Conservation (phyloP, 2,329 filamentous ascomycete species). For the Penicillium palitans region DNA sequence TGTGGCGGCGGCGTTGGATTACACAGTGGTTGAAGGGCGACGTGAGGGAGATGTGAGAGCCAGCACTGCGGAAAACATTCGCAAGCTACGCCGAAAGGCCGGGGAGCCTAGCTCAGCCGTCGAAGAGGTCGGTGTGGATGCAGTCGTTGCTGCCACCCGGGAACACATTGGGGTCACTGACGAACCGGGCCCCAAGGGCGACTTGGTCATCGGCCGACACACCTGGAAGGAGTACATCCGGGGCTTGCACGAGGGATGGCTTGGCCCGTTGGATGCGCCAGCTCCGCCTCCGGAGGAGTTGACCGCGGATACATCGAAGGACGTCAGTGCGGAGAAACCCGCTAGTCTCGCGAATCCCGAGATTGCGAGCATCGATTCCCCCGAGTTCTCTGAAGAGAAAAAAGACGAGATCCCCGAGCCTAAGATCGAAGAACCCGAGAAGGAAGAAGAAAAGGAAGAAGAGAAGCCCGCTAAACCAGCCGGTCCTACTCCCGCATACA, state of each 20-base stretch:
- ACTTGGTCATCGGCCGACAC: slow-evolving; percentile 85
- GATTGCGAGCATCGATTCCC: slow-evolving; percentile 6
- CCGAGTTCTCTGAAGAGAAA: slow-evolving; percentile 17
- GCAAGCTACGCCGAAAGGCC: slow-evolving; percentile 62
- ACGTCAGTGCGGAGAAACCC: slow-evolving; percentile 27
- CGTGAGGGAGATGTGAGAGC: slow-evolving; percentile 91
- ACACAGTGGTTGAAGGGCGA: slow-evolving; percentile 91
- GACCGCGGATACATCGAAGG: slow-evolving; percentile 15
- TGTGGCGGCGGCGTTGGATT: slow-evolving; percentile 85
- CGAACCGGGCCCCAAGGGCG: slow-evolving; percentile 73
- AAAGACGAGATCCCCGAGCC: slow-evolving; percentile 39
- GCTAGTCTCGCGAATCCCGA: slow-evolving; percentile 18
- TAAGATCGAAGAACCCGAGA: slow-evolving; percentile 48
- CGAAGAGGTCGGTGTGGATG: slow-evolving; percentile 55
- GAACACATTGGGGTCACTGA: slow-evolving; percentile 66
- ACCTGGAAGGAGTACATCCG: slow-evolving; percentile 97
- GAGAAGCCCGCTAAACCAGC: slow-evolving; percentile 52
- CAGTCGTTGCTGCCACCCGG: slow-evolving; percentile 63
- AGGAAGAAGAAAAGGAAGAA: slow-evolving; percentile 41
- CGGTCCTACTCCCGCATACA: slow-evolving; percentile 69
- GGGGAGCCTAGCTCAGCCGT: slow-evolving; percentile 53
- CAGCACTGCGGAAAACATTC: slow-evolving; percentile 80
- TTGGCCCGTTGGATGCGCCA: slow-evolving; percentile 70
- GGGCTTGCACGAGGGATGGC: slow-evolving; percentile 93
- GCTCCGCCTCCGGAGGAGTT: slow-evolving; percentile 28